Conservation (phyloP, 192 early-diverging fungal genomes). For the Coemansia sp. region DNA sequence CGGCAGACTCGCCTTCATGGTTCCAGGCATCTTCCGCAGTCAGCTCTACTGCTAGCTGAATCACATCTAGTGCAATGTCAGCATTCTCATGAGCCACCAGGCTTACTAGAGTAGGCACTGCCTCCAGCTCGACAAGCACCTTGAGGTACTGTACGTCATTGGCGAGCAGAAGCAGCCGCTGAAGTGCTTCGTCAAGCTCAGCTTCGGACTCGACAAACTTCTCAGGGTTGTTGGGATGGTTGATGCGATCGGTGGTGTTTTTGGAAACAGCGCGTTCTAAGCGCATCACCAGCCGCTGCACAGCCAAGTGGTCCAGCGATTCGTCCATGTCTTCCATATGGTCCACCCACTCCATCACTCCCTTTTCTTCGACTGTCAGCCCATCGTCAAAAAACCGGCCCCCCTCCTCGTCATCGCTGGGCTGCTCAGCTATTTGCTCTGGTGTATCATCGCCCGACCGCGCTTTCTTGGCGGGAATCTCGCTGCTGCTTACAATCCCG, state of each 20-base stretch:
- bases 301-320: slow-evolving; percentile 61
- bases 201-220: slow-evolving; percentile 94
- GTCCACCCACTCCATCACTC: slow-evolving; percentile 81
- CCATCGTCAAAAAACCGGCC: slow-evolving; percentile 85
- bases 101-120: slow-evolving; percentile 62
- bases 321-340: slow-evolving; percentile 66
- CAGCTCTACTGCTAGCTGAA: slow-evolving; percentile 86
- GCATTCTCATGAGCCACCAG: slow-evolving; percentile 91
- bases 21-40: slow-evolving; percentile 85
- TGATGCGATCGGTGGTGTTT: slow-evolving; percentile 84
- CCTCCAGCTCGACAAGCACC: slow-evolving; percentile 67
- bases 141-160: slow-evolving; percentile 75
- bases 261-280: slow-evolving; percentile 84
- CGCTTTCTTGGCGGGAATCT: slow-evolving; percentile 5
- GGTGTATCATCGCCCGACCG: slow-evolving; percentile 1
- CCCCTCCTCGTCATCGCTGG: slow-evolving; percentile 62
- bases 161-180: slow-evolving; percentile 69
- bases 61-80: slow-evolving; percentile 82
- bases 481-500: slow-evolving; percentile 10
- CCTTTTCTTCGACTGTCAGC: slow-evolving; percentile 70
- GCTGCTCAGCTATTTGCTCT: neutral
- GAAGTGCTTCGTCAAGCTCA: slow-evolving; percentile 89
- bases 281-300: slow-evolving; percentile 75
- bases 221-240: slow-evolving; percentile 59
- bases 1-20: slow-evolving; percentile 58